A percentile compares a stretch with the other conserved stretches of the same genome.
phyloP scores from a whole-genome alignment of 805 yeast species.

The Candida sithepensis region DNA sequence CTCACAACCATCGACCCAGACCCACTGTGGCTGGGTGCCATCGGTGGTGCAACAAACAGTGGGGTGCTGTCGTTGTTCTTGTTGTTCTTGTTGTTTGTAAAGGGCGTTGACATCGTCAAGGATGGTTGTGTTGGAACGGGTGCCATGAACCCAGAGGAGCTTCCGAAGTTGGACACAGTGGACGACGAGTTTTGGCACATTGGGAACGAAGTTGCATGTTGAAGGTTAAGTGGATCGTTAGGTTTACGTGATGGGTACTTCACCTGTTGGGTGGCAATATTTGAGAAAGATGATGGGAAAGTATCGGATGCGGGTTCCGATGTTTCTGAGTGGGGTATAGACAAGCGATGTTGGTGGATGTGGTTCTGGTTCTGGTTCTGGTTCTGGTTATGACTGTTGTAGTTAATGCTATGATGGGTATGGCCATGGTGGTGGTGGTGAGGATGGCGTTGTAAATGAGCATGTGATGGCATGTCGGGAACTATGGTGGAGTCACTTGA shows the following conservation, averaged over 20 bases:
- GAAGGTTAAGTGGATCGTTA: background rate
- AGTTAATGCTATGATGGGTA: background rate
- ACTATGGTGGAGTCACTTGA: too few relatives aligned
- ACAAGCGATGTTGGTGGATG: too few relatives aligned
- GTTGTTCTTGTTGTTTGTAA: too few relatives aligned
- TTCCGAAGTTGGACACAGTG: background rate
- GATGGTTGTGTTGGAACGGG: background rate
- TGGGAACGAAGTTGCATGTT: background rate
- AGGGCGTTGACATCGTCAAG: too few relatives aligned
- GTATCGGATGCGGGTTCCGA: background rate
- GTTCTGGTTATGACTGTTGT: background rate
- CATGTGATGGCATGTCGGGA: too few relatives aligned
- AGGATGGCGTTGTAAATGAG: too few relatives aligned
- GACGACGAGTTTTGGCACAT: background rate
- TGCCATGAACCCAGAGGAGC: background rate
- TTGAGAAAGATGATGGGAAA: background rate
- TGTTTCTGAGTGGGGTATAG: too few relatives aligned
- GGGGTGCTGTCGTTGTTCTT: too few relatives aligned
- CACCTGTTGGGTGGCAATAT: background rate
- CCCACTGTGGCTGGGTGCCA: background rate
- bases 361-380: background rate
- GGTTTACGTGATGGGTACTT: conserved; percentile 1
- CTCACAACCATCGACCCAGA: background rate
- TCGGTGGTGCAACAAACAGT: background rate
- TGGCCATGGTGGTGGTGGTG: too few relatives aligned